Base-by-base conservation (phyloP, 345 rosid species). In the Viola odorata region DNA sequence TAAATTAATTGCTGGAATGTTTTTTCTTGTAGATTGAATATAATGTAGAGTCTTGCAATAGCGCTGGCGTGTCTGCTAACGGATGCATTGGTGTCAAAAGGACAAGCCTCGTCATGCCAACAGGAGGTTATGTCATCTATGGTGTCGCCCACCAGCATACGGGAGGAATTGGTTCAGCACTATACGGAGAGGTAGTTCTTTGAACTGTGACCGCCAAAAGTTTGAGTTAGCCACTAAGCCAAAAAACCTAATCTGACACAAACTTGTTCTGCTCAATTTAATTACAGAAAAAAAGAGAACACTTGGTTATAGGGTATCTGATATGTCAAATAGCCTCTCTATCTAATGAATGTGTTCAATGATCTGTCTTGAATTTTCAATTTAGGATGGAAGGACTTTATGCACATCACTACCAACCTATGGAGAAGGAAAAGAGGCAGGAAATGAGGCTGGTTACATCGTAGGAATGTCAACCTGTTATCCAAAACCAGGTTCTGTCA, bases 391-490 rank as follows among this genome's bases (percentile, higher is more conserved):
- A 58, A 70, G 69, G 32, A 69, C 54, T 8, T 72, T 89, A 17
- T 89, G 90, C 67, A 69, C 84, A 66, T 92, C 98, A 8, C 42
- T 66, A 14, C 81, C 97, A 0, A 69, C 37, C 42, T 92, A 89
- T 53, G 98, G 98, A 10, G 64, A 73, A 17, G 96, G 96, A 62
- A 69, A 47, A 11, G 89, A 87, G 73, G 81, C 86, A 7, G 98
- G 96, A 63, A 80, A 92, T 37, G 98, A 92, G 75, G 78, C 80
- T 62, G 98, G 96, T 60, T 92, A 89, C 52, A 73, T 92, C 37
- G 96, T 92, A 32, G 98, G 98, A 73, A 89, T 92, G 98, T 81
- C 98, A 4, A 67, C 96, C 37, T 92, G 94, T 77, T 87, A 87
- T 74, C 96, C 91, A 39, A 55, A 73, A 41, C 86, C 86, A n/a